Evolutionary conservation across 2,329 filamentous ascomycete species (phyloP), one percentile per base, ranked within the genome.

Genomic region (Cytospora mali): DNA sequence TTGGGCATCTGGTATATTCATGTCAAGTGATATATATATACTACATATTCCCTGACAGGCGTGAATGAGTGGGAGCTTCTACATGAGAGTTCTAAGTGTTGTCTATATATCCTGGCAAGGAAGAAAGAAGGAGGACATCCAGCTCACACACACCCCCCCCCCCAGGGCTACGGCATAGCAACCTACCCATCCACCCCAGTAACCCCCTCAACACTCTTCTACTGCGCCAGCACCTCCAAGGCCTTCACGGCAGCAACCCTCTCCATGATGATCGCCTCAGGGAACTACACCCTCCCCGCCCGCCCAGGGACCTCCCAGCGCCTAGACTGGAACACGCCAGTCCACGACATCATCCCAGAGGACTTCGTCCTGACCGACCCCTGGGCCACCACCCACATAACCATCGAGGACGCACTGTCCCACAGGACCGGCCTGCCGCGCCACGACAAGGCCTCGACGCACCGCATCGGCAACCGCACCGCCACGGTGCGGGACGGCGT

Each of bases 181-280:
- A 72, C 63, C 35, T 72, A 76, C 21, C 73, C 77, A 5, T 72
- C 70, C 6, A 75, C 69, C 2, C 74, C 75, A 0, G 80, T 79
- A 3, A 81, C 77, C 1, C 68, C 77, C 2, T 71, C 76, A 13
- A 85, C 83, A 0, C 73, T 86, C 1, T 85, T 83, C 72, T 83
- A 82, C 68, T 75, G 75, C 52, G 84, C 79, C 25, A 83, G 80
- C 69, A 84, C 78, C 3, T 83, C 82, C 53, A 87, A 86, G 69
- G 79, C 81, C 6, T 79, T 84, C 68, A 83, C 81, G 2, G 79
- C 81, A 6, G 80, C 81, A 1, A 71, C 76, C 2, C 70, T 88
- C 3, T 75, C 79, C 1, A 71, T 81, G 0, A 74, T 85, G 13
- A 76, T 85, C 9, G 75, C 76, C 27, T 74, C 79, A 21, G 74